These are phyloP conservation scores for Tuber microsphaerosporum DNA, from an alignment of 495 filamentous ascomycete genomes.

Conservation along the genomic window DNA sequence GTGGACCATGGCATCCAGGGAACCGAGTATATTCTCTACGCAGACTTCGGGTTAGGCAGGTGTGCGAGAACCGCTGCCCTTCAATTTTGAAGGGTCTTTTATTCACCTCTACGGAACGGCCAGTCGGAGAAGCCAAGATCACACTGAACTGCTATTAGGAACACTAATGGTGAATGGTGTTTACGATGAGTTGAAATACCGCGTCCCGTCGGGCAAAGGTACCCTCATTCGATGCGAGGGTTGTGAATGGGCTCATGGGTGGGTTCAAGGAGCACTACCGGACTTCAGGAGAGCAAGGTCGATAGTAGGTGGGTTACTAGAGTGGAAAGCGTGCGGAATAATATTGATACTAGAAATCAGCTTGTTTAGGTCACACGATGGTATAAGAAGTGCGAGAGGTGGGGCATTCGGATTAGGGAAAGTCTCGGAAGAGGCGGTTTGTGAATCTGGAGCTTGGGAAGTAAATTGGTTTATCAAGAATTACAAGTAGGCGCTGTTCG, in stretches of 20 bases:
- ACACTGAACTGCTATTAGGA: background rate
- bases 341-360: background rate
- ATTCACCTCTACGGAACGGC: background rate
- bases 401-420: background rate
- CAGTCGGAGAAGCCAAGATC: background rate
- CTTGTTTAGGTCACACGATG: background rate
- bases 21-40: background rate
- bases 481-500: background rate
- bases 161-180: too few relatives aligned
- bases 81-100: background rate
- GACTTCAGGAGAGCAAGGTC: background rate
- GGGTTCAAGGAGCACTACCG: background rate
- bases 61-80: background rate
- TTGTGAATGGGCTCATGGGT: background rate
- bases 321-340: background rate
- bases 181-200: background rate
- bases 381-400: background rate
- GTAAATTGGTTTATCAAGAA: background rate
- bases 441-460: background rate
- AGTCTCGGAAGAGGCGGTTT: background rate
- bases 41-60: too few relatives aligned
- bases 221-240: background rate
- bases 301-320: background rate
- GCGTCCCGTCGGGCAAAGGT: background rate
- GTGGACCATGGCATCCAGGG: background rate